Base-by-base conservation (phyloP, 164 flowering plant genomes). In the Vitis labrusca region DNA sequence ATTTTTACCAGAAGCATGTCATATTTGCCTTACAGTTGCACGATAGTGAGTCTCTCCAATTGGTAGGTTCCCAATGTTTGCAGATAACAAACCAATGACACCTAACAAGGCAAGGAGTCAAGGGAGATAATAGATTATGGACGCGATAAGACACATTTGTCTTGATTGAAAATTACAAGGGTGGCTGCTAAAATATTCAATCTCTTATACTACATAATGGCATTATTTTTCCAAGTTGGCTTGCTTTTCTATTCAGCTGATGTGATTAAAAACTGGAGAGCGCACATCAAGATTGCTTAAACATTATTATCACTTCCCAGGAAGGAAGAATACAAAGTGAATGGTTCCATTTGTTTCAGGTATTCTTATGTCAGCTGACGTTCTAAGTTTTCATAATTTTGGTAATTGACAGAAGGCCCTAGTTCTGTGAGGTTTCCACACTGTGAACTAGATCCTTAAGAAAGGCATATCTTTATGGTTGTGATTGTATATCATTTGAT, bases 161-260 rank as follows among this genome's bases (percentile, higher is more conserved):
- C 73, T 58, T 10, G 29, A 59, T 19, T 29, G 69, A 65, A 64
- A 47, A 32, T 27, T 16, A 64, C 68, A 59, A 32, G 15, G 10
- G 15, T 54, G 10, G 50, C 5, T 9, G 29, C 7, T 66, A 19
- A 49, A 47, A 59, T 70, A 75, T 55, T 67, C 63, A 66, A 56
- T 61, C 67, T 16, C 58, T 29, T 60, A 27, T 62, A 15, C 65
- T 56, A 3, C 44, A 69, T 60, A 52, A 44, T 74, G 61, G 51
- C 8, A 65, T 16, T 8, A 10, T 3, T 47, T 58, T 64, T 64
- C 55, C n/a, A 64, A 30, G 7, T 48, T 19, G 51, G 44, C 23
- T 30, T 16, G 44, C 70, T 66, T 71, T 70, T 66, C 0, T 66
- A 58, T 67, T 67, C 71, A 71, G 67, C 73, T 58, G 70, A 74